These are phyloP conservation scores for Hippophae rhamnoides DNA, from an alignment of 306 rosid species.

Conservation along the genomic window DNA sequence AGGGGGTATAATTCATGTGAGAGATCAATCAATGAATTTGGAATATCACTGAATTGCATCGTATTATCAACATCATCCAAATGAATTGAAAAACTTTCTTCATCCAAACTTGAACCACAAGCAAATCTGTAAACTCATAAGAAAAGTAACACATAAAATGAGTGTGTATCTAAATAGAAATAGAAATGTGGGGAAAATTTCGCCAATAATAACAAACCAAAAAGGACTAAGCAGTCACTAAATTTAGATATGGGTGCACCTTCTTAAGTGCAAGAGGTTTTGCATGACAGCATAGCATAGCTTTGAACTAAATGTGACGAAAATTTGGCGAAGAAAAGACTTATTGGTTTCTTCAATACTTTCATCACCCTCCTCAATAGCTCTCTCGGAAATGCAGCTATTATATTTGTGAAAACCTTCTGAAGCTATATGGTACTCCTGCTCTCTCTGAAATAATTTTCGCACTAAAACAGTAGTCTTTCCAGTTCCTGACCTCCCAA, in stretches of 20 bases:
- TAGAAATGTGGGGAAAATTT: too few relatives aligned
- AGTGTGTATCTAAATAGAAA: neutral
- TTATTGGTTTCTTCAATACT: slow-evolving; percentile 3
- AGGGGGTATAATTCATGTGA: slow-evolving; percentile 35
- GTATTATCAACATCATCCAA: slow-evolving; percentile 26
- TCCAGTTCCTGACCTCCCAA: slow-evolving; percentile 63
- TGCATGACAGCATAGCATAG: slow-evolving; percentile 52
- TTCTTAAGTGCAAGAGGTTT: slow-evolving; percentile 38
- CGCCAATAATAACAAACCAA: neutral
- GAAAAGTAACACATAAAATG: neutral
- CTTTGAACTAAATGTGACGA: slow-evolving; percentile 57
- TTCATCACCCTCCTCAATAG: slow-evolving; percentile 16
- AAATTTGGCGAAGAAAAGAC: slow-evolving; percentile 42
- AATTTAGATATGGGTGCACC: slow-evolving; percentile 24
- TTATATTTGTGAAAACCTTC: slow-evolving; percentile 18
- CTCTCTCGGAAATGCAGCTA: slow-evolving; percentile 9
- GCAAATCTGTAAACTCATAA: slow-evolving; percentile 27
- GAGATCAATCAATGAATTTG: slow-evolving; percentile 36
- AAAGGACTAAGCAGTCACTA: neutral
- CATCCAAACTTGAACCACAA: slow-evolving; percentile 14
- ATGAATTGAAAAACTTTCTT: slow-evolving; percentile 12
- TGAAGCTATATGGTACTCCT: slow-evolving; percentile 18
- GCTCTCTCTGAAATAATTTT: slow-evolving; percentile 51
- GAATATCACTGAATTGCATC: slow-evolving; percentile 23
- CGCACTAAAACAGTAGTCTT: slow-evolving; percentile 53